phyloP scores from a whole-genome alignment of 1,284 basidiomycete species.

The Cutaneotrichosporon cavernicola region DNA sequence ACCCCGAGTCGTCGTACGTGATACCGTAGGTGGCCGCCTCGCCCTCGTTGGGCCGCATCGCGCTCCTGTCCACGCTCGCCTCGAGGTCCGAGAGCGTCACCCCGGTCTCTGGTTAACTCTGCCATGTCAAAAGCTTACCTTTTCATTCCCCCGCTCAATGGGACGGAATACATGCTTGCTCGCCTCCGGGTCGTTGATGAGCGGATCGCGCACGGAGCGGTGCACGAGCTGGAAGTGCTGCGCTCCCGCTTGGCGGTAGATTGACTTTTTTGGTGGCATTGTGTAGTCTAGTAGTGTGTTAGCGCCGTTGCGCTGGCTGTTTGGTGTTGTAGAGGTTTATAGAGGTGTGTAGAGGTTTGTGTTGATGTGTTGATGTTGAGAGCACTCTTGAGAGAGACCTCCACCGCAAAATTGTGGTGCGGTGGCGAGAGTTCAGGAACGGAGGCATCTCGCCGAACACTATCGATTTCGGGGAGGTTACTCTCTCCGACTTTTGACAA shows the following conservation, averaged over 20 bases:
- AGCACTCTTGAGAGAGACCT: slow-evolving; percentile 11
- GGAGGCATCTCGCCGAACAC: slow-evolving; percentile 6
- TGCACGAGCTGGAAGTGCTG: slow-evolving; percentile 97
- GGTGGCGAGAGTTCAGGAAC: slow-evolving; percentile 8
- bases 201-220: slow-evolving; percentile 90
- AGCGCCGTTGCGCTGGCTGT: too few relatives aligned
- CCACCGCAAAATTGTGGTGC: slow-evolving; percentile 16
- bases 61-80: slow-evolving; percentile 37
- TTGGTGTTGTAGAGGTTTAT: too few relatives aligned
- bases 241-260: slow-evolving; percentile 82
- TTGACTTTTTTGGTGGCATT: slow-evolving; percentile 61
- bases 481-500: neutral
- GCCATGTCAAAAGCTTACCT: slow-evolving; percentile 42
- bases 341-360: neutral
- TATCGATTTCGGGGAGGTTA: neutral
- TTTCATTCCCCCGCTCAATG: slow-evolving; percentile 66
- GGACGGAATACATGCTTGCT: slow-evolving; percentile 83
- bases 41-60: slow-evolving; percentile 59
- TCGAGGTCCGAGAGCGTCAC: slow-evolving; percentile 61
- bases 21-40: slow-evolving; percentile 89
- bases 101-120: slow-evolving; percentile 35
- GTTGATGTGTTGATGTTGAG: neutral
- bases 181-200: slow-evolving; percentile 87
- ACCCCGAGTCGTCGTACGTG: slow-evolving; percentile 95
- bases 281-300: slow-evolving; percentile 12